Conservation (phyloP, 73 alveolate genomes). For the Tetrahymena borealis region DNA sequence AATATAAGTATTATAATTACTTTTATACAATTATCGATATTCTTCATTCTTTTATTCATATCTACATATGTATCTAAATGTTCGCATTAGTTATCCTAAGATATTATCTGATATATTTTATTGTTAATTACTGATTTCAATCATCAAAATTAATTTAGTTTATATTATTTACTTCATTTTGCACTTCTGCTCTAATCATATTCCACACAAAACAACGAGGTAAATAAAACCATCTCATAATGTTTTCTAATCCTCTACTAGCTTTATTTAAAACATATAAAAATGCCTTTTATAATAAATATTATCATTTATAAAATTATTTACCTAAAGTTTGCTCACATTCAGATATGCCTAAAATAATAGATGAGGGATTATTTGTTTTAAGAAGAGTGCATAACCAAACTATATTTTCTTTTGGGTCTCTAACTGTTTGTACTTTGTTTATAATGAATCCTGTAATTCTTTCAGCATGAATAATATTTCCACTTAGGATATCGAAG, state of each 20-base stretch:
- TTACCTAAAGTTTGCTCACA: neutral
- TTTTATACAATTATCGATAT: neutral
- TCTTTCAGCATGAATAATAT: neutral
- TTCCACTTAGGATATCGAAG: neutral
- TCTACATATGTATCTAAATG: neutral
- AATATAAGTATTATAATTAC: neutral
- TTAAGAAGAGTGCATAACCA: neutral
- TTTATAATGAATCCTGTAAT: neutral
- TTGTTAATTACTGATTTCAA: too few relatives aligned
- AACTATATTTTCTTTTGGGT: neutral
- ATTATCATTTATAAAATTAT: neutral
- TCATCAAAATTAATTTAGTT: neutral
- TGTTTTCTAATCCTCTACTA: neutral
- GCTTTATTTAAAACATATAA: too few relatives aligned
- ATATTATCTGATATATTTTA: too few relatives aligned
- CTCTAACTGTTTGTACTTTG: neutral
- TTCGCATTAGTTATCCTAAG: neutral
- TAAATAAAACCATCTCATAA: neutral
- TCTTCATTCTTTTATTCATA: neutral
- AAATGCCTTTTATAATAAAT: too few relatives aligned
- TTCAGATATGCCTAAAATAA: neutral
- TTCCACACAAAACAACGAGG: neutral
- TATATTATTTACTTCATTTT: neutral
- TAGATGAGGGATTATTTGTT: neutral
- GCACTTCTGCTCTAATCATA: neutral